These are phyloP conservation scores for Pichia gijzeniarum DNA, from an alignment of 805 yeast species.

Conservation along the genomic window DNA sequence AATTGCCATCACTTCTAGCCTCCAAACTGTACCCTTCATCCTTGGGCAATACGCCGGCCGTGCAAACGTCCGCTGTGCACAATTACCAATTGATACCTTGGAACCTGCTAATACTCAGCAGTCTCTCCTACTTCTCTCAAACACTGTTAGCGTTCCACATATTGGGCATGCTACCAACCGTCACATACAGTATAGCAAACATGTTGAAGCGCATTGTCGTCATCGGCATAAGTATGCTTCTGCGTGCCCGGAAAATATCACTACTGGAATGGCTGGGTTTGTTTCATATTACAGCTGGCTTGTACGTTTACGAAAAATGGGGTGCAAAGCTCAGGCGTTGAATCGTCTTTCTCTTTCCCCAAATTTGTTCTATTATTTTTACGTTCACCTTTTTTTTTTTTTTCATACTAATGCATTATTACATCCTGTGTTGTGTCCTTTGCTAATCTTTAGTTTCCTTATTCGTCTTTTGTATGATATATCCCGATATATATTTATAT, in stretches of 20 bases:
- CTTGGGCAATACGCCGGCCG: slow-evolving; percentile 7
- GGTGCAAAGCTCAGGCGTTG: slow-evolving; percentile 22
- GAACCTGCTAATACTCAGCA: slow-evolving; percentile 51
- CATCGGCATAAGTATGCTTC: slow-evolving; percentile 68
- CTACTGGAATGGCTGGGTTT: slow-evolving; percentile 45
- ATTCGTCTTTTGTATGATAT: background rate
- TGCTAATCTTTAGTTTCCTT: background rate
- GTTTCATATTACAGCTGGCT: slow-evolving; percentile 44
- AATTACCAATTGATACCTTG: slow-evolving; percentile 34
- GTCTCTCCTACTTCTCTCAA: slow-evolving; percentile 72
- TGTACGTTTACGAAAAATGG: slow-evolving; percentile 61
- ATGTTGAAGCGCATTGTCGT: slow-evolving; percentile 85
- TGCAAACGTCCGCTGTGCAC: slow-evolving; percentile 2
- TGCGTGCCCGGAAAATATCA: slow-evolving; percentile 46
- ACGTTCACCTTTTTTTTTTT: background rate
- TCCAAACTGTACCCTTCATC: slow-evolving; percentile 9
- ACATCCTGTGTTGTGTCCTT: background rate
- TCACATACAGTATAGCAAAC: slow-evolving; percentile 80
- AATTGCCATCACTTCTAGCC: slow-evolving; percentile 34
- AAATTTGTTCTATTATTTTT: background rate
- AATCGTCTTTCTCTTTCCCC: background rate
- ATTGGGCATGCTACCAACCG: slow-evolving; percentile 74
- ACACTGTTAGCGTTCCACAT: slow-evolving; percentile 76
- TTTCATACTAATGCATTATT: background rate
- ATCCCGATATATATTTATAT: background rate